A percentile compares a stretch with the other conserved stretches of the same genome.
phyloP scores from a whole-genome alignment of 2,329 filamentous ascomycete species.

The Microthyrium microscopicum region DNA sequence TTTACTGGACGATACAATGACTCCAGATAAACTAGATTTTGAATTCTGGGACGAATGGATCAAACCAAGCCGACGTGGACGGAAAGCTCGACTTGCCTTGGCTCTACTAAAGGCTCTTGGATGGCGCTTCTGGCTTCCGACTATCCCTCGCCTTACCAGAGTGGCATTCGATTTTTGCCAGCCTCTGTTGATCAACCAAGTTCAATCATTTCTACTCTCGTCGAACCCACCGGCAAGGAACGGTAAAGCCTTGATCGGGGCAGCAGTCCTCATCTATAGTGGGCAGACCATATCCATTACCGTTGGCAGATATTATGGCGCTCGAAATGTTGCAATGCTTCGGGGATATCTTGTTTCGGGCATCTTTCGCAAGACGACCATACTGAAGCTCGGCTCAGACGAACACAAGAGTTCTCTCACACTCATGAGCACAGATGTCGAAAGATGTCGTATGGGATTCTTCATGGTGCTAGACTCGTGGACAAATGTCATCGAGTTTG shows the following conservation, averaged over 20 bases:
- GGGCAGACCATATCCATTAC: neutral
- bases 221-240: neutral
- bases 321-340: neutral
- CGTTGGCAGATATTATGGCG: neutral
- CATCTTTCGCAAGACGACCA: neutral
- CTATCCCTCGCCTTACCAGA: neutral
- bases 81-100: neutral
- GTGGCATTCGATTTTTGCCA: neutral
- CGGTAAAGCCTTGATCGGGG: neutral
- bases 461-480: slow-evolving; percentile 13
- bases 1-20: neutral
- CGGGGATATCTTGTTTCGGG: neutral
- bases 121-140: neutral
- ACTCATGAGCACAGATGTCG: slow-evolving; percentile 16
- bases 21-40: neutral
- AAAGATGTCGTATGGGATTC: slow-evolving; percentile 11
- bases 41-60: neutral
- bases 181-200: neutral
- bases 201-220: neutral
- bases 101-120: neutral
- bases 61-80: neutral
- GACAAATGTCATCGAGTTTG: slow-evolving; percentile 10
- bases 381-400: neutral
- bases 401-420: slow-evolving; percentile 7
- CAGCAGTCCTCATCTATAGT: neutral